phyloP scores from a whole-genome alignment of 1,284 basidiomycete species.

The Cutaneotrichosporon arboriforme region DNA sequence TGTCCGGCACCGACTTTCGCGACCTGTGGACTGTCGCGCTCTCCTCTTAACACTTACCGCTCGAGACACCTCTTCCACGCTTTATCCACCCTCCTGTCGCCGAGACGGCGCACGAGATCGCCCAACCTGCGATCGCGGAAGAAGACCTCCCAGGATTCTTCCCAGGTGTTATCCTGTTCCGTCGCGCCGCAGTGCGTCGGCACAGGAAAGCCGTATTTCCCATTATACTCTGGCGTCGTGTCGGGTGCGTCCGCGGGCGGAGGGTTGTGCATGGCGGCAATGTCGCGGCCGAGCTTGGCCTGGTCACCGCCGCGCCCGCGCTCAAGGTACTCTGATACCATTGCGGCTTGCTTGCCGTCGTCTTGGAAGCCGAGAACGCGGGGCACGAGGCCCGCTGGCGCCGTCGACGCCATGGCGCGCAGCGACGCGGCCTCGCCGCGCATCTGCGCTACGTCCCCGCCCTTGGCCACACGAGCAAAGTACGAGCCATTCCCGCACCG shows the following conservation, averaged over 20 bases:
- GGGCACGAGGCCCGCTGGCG: conserved; percentile 61
- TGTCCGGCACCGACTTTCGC: neutral
- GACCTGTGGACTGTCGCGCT: neutral
- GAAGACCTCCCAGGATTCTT: conserved; percentile 63
- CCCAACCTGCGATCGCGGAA: conserved; percentile 59
- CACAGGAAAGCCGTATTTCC: conserved; percentile 65
- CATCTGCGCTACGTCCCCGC: conserved; percentile 52
- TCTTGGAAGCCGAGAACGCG: conserved; percentile 54
- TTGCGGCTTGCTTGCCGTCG: conserved; percentile 47
- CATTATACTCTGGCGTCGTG: conserved; percentile 18
- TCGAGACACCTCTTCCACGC: conserved; percentile 59
- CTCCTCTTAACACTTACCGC: conserved; percentile 60
- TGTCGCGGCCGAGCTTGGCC: neutral
- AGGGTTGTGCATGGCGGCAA: neutral
- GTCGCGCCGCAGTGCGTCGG: conserved; percentile 78
- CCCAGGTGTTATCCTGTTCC: conserved; percentile 69
- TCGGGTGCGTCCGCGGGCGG: neutral
- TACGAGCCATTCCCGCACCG: conserved; percentile 12
- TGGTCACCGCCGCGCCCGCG: neutral
- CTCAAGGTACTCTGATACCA: conserved; percentile 56
- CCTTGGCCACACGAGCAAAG: conserved; percentile 26
- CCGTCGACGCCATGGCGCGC: conserved; percentile 58
- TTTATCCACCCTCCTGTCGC: conserved; percentile 51
- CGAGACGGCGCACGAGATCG: conserved; percentile 53
- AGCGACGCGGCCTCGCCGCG: conserved; percentile 68